Evolutionary conservation across 441 rosid species (phyloP), one percentile per base, ranked within the genome.

Genomic region (Breynia disticha): DNA sequence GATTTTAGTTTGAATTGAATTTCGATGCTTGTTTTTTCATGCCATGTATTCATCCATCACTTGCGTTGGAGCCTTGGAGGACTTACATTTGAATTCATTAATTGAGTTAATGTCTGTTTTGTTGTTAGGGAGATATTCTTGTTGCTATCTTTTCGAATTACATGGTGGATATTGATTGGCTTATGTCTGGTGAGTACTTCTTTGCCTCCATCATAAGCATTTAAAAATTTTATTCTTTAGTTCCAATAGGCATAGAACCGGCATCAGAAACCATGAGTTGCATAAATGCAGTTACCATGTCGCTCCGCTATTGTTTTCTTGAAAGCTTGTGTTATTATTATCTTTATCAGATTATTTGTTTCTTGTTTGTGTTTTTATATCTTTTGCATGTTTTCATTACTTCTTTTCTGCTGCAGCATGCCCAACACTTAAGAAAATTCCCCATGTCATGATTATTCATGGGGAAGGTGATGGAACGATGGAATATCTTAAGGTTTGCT

Each of bases 151-250:
- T 88, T 19, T 88, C 97, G 21, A 91, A 91, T 72, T 91, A 84
- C 70, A 88, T 91, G 97, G 97, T 84, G 54, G 95, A 91, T 62
- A 35, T 88, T 19, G 90, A 86, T 66, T 91, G 98, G 98, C 69
- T 91, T 70, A 24, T 77, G 55, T 76, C 91, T 39, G 82, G 93
- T 83, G 52, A 77, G 79, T 70, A 50, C 16, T 38, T 20, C 44
- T 55, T 1, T 12, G 1, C 41, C 52, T 16, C 2, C 17, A 11
- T 32, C 19, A 22, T 28, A 1, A 3, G 35, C 35, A 1, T 4
- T 28, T 28, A 28, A 28, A 28, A 28, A 2, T 1, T 28, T 28
- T 5, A 5, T 24, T 24, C 32, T 24, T 24, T 24, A 24, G 32
- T 24, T 24, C 32, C 32, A 24, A 24, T 24, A 24, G 32, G 32